Base-by-base conservation (phyloP, 2,329 filamentous ascomycete species). In the Penicillium brasilianum region DNA sequence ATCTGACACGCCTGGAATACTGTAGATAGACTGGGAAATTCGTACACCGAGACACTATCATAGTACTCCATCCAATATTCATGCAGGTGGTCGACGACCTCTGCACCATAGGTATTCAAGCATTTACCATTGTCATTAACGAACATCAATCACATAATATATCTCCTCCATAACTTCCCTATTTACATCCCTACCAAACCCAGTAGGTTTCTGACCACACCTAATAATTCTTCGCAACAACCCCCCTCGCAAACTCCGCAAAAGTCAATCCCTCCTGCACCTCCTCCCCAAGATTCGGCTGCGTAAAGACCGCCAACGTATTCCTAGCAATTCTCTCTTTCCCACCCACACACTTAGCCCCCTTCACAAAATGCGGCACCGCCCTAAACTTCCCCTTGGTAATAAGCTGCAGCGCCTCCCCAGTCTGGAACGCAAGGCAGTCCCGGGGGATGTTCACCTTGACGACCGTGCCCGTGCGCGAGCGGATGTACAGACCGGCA, bases 401-500 rank as follows among this genome's bases (percentile, higher is more conserved):
- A 74, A 99, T 97, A 60, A 92, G 84, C 78, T 98, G 90, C 54
- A 99, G 82, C 0, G 94, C 90, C 79, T 97, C 92, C 2, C 94
- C 95, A 0, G 94, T 99, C 82, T 99, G 94, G 75, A 99, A 99
- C 0, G 92, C 95, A 53, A 99, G 89, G 76, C 92, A 95, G 74
- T 96, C 93, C 44, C 88, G 85, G 1, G 94, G 95, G 66, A 99
- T 97, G 73, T 89, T 88, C 68, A 98, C 92, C 77, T 98, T 95
- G n/a, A 93, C 90, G 1, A 91, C 89, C 61, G 89, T 82, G 2
- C 92, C 93, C 0, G 88, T 87, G 48, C 95, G 89, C 32, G 93
- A 94, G 75, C 90, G 90, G 78, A 98, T 97, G 81, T 97, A 98
- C n/a, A 99, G 81, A 0, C 95, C 95, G 0, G 94, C 91, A 13